Base-by-base conservation (phyloP, 345 rosid genomes). In the Acer negundo region DNA sequence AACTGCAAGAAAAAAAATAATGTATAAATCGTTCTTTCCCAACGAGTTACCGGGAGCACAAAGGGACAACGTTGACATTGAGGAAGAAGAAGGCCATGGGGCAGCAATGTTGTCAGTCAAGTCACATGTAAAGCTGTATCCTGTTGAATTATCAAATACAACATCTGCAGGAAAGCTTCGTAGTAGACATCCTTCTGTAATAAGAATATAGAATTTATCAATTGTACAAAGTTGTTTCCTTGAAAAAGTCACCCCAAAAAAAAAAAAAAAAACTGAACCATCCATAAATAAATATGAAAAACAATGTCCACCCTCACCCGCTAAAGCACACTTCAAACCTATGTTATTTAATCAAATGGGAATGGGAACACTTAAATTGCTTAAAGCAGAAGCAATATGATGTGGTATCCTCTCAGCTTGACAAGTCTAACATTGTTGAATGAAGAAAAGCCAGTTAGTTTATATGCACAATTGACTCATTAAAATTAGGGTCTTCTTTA, bases 11-110 rank as follows among this genome's bases (percentile, higher is more conserved):
- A 46, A 71, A 44, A 62, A n/a, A 78, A 66, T 6, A 0, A 42
- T 7, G 7, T 42, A 20, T 10, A 61, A 72, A 40, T 42, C 64
- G 71, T 59, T 73, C 64, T 44, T 46, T 73, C 20, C 10, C 69
- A 35, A 44, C 13, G 42, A 64, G 69, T 77, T 85, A 95, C 98
- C 99, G 46, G 98, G 97, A 72, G 99, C 97, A 85, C 99, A 96
- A 17, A 96, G 91, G 51, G 99, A 94, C 81, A 92, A 42, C 35
- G 98, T 86, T 75, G 98, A 82, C 84, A 92, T 77, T 69, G 97
- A 89, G 22, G 98, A 89, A 16, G 99, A 94, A 62, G 89, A 84
- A 69, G 99, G 99, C 99, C 99, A 96, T 49, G 99, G 99, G 58
- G 99, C 99, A 20, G 85, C 97, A 68, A 92, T 94, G 82, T 96